phyloP scores from a whole-genome alignment of 192 early-diverging fungal genomes.

The Coemansia sp. region DNA sequence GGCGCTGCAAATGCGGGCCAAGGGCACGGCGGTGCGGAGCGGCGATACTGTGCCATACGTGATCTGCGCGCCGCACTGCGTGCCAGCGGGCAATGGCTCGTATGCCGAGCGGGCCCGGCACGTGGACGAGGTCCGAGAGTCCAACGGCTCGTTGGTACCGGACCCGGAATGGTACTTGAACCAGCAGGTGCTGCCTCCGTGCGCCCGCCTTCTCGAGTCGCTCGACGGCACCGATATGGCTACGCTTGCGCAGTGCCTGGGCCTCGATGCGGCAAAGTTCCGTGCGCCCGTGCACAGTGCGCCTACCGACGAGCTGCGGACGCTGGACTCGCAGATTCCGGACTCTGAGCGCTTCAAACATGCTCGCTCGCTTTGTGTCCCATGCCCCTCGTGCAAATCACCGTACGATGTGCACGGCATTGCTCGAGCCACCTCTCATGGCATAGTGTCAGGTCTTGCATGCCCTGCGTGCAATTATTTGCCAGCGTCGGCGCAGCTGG shows the following conservation, averaged over 20 bases:
- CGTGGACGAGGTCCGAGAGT: slow-evolving; percentile 73
- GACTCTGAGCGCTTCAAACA: slow-evolving; percentile 65
- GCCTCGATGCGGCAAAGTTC: slow-evolving; percentile 73
- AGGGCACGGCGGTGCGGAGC: slow-evolving; percentile 62
- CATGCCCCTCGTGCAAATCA: slow-evolving; percentile 64
- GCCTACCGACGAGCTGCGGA: slow-evolving; percentile 58
- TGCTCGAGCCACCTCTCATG: slow-evolving; percentile 10
- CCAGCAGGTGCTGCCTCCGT: slow-evolving; percentile 88
- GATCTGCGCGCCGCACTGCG: slow-evolving; percentile 64
- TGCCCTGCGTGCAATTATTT: slow-evolving; percentile 61
- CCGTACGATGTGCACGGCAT: slow-evolving; percentile 41
- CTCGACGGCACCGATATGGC: slow-evolving; percentile 82
- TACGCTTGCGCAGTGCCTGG: slow-evolving; percentile 80
- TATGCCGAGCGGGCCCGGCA: slow-evolving; percentile 79
- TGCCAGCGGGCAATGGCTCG: slow-evolving; percentile 14
- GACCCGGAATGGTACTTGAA: slow-evolving; percentile 92
- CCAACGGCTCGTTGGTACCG: slow-evolving; percentile 49
- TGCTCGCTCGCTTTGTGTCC: slow-evolving; percentile 57
- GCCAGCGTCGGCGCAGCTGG: slow-evolving; percentile 55
- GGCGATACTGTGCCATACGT: slow-evolving; percentile 97
- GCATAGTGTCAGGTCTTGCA: slow-evolving; percentile 34
- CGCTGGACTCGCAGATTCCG: slow-evolving; percentile 76
- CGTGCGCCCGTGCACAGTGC: slow-evolving; percentile 15
- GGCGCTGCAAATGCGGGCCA: slow-evolving; percentile 75
- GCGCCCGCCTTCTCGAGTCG: slow-evolving; percentile 77